These are phyloP conservation scores for Cryoendolithus antarcticus DNA, from an alignment of 2,329 filamentous ascomycete genomes.

Conservation along the genomic window DNA sequence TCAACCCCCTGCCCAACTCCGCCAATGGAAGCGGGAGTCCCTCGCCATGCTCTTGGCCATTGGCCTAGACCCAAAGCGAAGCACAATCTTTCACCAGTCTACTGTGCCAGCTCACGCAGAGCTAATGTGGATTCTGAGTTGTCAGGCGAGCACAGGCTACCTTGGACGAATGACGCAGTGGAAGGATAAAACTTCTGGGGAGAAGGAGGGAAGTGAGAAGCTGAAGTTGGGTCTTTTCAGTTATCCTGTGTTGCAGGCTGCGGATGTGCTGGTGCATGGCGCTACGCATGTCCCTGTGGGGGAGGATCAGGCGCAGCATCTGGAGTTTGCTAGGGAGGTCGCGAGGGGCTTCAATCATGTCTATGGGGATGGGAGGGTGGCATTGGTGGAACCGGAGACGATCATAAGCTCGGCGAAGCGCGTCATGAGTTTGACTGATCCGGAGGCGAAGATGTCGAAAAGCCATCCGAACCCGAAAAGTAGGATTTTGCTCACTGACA, in stretches of 20 bases:
- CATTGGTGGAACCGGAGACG: slow-evolving; percentile 55
- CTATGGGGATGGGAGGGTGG: slow-evolving; percentile 37
- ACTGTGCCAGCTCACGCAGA: slow-evolving; percentile 62
- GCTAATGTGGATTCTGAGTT: slow-evolving; percentile 94
- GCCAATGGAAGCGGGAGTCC: slow-evolving; percentile 56
- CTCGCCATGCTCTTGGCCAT: slow-evolving; percentile 73
- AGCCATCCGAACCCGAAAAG: slow-evolving; percentile 60
- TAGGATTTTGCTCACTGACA: slow-evolving; percentile 72
- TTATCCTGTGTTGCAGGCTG: slow-evolving; percentile 90
- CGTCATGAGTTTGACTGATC: slow-evolving; percentile 82
- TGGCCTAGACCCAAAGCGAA: slow-evolving; percentile 66
- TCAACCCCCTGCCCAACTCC: slow-evolving; percentile 51
- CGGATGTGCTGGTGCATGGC: slow-evolving; percentile 79
- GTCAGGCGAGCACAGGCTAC: slow-evolving; percentile 82
- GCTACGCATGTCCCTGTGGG: slow-evolving; percentile 93
- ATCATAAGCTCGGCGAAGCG: slow-evolving; percentile 70
- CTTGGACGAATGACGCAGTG: slow-evolving; percentile 98
- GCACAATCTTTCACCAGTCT: slow-evolving; percentile 66
- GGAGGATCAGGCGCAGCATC: slow-evolving; percentile 87
- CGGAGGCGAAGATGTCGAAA: slow-evolving; percentile 86
- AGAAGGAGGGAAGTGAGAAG: slow-evolving; percentile 33
- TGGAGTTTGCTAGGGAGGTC: slow-evolving; percentile 82
- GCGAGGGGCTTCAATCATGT: slow-evolving; percentile 76
- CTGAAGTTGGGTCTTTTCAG: slow-evolving; percentile 87
- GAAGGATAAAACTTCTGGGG: slow-evolving; percentile 51